Base-by-base conservation (phyloP, 495 filamentous ascomycete species). In the Bombardia bombarda region DNA sequence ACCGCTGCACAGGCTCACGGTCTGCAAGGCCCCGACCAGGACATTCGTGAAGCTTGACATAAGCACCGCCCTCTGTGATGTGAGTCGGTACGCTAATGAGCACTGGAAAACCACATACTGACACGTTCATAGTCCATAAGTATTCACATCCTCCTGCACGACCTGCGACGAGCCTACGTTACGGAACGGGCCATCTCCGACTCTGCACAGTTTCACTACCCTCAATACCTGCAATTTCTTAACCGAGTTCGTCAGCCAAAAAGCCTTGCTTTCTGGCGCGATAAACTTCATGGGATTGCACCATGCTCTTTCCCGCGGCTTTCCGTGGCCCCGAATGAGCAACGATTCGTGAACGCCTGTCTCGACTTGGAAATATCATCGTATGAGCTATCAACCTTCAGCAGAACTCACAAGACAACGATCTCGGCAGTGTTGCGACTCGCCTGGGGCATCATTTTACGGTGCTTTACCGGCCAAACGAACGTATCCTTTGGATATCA, bases 41-140 rank as follows among this genome's bases (percentile, higher is more conserved):
- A 69, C 65, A 3, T 57, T 69, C 24, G 46, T 72, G 8, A 70
- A 71, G 55, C 42, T 73, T 12, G 68, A 73, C 43, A 62, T 62
- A 0, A 70, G 64, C 47, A 65, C 65, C 25, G 67, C 67, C 8
- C 49, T 68, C 30, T 72, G 67, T 40, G 69, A 73, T 42, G 52
- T 55, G 25, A 47, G 54, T 49, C 10, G 14, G 4, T 0, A 14
- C 36, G 22, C 47, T 52, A 18, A 57, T 38, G 1, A n/a, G 12
- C 16, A 7, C 1, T 36, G n/a, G 17, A 7, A 34, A n/a, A n/a
- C n/a, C n/a, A n/a, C n/a, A n/a, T n/a, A n/a, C n/a, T n/a, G n/a
- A n/a, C 7, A 17, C 14, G 14, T 34, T 9, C 17, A 28, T 7
- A 57, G 46, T 65, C 62, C 14, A 49, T 52, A 12, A 72, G 68